These are phyloP conservation scores for Monilinia fructigena DNA, from an alignment of 2,329 filamentous ascomycete species.

Conservation along the genomic window DNA sequence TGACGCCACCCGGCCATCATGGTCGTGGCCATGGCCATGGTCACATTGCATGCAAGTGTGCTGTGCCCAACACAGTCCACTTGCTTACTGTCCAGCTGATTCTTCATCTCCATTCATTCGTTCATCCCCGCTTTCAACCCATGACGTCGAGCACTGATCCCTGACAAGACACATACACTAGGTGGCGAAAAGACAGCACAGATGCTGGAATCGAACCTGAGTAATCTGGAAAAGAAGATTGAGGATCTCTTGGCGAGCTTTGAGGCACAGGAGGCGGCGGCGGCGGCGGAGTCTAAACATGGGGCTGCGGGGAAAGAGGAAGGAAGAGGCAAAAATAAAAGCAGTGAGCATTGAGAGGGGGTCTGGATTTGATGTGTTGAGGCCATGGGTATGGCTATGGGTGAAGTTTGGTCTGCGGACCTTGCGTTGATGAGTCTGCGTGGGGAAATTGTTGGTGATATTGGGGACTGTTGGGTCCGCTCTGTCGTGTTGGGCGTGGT, in stretches of 20 bases:
- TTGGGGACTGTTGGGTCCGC: no score
- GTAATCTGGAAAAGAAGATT: conserved; percentile 54
- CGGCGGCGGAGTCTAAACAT: neutral
- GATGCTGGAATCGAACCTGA: conserved; percentile 53
- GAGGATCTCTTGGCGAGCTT: conserved; percentile 54
- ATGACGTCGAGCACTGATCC: neutral
- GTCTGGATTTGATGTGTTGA: neutral
- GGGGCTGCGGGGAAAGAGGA: neutral
- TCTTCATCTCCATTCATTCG: neutral
- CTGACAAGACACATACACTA: neutral
- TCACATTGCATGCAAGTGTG: no score
- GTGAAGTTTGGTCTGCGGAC: no score
- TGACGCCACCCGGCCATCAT: neutral
- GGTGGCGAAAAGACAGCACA: conserved; percentile 54
- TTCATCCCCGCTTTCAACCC: neutral
- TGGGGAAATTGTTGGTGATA: no score
- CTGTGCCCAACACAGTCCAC: no score
- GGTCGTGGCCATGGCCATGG: neutral
- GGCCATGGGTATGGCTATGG: no score
- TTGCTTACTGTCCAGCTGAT: neutral
- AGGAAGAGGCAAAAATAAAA: neutral
- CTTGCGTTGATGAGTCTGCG: no score
- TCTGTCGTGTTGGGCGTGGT: no score
- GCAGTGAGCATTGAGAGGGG: conserved; percentile 1
- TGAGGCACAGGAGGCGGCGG: conserved; percentile 39